Evolutionary conservation across 129 eudicot genomes (phyloP).

Genomic region (Oenanthe sinensis): DNA sequence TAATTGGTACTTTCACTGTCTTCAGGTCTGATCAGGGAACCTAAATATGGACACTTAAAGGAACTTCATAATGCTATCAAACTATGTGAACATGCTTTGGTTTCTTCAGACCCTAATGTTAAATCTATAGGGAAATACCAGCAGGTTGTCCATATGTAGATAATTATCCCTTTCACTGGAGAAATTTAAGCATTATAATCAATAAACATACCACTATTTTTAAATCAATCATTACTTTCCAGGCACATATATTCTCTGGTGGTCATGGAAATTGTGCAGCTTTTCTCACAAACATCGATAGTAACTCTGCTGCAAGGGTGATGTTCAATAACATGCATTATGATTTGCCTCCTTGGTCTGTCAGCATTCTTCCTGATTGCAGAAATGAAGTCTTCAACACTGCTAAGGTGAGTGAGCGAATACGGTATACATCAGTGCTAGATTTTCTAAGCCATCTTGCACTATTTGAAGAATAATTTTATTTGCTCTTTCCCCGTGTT

Average conservation of each 20-base stretch:
- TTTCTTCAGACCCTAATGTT: constrained; percentile 58
- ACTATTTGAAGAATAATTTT: not conserved
- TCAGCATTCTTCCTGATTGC: constrained; percentile 92
- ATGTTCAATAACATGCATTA: constrained; percentile 56
- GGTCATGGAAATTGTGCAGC: constrained; percentile 73
- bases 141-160: constrained; percentile 33
- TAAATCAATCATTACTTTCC: constrained; percentile 5
- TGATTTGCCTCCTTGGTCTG: constrained; percentile 91
- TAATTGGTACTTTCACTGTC: constrained; percentile 4
- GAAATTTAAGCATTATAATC: not conserved
- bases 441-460: not conserved
- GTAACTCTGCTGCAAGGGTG: constrained; percentile 49
- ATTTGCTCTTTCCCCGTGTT: not conserved
- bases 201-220: not conserved
- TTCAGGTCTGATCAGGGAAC: constrained; percentile 81
- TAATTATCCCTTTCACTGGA: not conserved
- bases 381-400: constrained; percentile 77
- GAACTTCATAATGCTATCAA: constrained; percentile 85
- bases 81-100: constrained; percentile 60
- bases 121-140: constrained; percentile 53
- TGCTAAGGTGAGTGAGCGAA: constrained; percentile 36
- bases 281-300: constrained; percentile 68
- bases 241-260: constrained; percentile 67
- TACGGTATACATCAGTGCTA: not conserved
- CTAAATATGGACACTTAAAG: constrained; percentile 73